Evolutionary conservation across 768 basidiomycete genomes (phyloP), one percentile per base, ranked within the genome.

Genomic region (Termitomyces sp.): DNA sequence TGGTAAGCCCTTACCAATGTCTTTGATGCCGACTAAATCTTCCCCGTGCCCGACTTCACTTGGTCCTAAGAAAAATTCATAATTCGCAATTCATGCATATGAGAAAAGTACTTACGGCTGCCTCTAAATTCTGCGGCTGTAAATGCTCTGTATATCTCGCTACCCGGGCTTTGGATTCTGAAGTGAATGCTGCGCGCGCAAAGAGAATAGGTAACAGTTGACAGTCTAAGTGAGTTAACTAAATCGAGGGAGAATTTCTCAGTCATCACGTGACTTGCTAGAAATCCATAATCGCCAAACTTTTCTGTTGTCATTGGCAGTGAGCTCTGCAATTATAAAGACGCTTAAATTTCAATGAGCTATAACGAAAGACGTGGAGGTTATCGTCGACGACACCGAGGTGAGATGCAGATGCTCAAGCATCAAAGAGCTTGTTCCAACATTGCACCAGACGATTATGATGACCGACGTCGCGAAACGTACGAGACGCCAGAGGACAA

Each of bases 401-500:
- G 83, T 84, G 71, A 79, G 79, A 69, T 64, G 59, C 61, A 61
- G 49, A 60, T 47, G 57, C 58, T 56, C 56, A 58, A 51, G 30
- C 30, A 45, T 43, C 43, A 55, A 61, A 54, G 63, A 51, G 59
- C 52, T 27, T 58, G 60, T 55, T 60, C 55, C 57, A 57, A 61
- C 60, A 49, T 59, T 61, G 52, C 61, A 59, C n/a, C 68, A 86
- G 88, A 89, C 63, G 86, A 89, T 72, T 80, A 80, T 58, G 82
- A 86, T 59, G 83, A 88, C 72, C 79, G 82, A 40, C 81, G 86
- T 35, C 80, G 82, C 55, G 85, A 88, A 56, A 63, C 71, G 39
- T 74, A 77, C 62, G 89, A 91, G 61, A 80, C 86, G 3, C 88
- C 89, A 5, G 88, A 89, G 61, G 82, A 91, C 58, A 86, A 80